Conservation (phyloP, 1,284 basidiomycete genomes). For the Apiotrichum laibachii region DNA sequence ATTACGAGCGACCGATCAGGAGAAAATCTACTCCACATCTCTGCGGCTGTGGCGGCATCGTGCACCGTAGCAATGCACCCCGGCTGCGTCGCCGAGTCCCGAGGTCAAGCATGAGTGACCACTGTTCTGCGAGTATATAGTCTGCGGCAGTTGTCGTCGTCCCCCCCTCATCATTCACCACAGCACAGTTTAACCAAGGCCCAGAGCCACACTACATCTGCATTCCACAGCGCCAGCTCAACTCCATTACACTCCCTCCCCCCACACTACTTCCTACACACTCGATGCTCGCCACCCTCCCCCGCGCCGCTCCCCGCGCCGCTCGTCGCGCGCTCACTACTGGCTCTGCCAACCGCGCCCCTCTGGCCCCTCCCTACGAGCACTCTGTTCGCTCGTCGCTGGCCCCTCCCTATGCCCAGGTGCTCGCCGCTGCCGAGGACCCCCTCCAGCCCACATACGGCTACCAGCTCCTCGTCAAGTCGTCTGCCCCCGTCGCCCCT, state of each 20-base stretch:
- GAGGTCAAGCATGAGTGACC: too few relatives aligned
- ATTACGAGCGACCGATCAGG: too few relatives aligned
- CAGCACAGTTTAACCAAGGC: too few relatives aligned
- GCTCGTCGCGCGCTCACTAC: slow-evolving; percentile 21
- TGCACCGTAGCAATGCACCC: too few relatives aligned
- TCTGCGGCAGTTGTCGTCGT: background rate
- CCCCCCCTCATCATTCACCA: too few relatives aligned
- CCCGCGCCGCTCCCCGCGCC: slow-evolving; percentile 19
- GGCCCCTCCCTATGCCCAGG: slow-evolving; percentile 21
- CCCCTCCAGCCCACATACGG: slow-evolving; percentile 19
- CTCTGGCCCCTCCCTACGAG: slow-evolving; percentile 21
- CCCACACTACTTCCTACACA: background rate
- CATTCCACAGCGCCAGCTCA: background rate
- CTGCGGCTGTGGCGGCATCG: too few relatives aligned
- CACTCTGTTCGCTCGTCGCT: slow-evolving; percentile 16
- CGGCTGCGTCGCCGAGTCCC: too few relatives aligned
- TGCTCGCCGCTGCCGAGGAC: slow-evolving; percentile 5
- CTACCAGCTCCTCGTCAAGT: slow-evolving; percentile 10
- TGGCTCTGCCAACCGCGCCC: slow-evolving; percentile 14
- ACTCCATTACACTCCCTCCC: background rate
- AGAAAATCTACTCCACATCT: too few relatives aligned
- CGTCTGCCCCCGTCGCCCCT: background rate
- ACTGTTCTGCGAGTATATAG: too few relatives aligned
- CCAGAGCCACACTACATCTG: too few relatives aligned
- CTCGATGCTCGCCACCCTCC: slow-evolving; percentile 19